Evolutionary conservation across 352 stramenopile genomes (phyloP).

Genomic region (Phytophthora agathidicida): DNA sequence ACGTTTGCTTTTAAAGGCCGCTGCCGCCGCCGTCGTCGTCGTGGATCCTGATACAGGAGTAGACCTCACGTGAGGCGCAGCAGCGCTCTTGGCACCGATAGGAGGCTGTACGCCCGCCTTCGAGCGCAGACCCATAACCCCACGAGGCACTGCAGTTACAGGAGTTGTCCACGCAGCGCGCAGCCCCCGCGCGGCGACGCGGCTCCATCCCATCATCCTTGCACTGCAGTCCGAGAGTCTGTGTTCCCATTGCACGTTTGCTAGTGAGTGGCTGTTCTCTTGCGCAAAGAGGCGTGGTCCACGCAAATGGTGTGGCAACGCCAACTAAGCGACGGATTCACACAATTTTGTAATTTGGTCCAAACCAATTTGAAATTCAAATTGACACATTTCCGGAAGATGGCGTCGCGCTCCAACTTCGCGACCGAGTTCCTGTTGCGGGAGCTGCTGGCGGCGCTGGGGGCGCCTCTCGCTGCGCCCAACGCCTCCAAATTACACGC

Average conservation of each 20-base stretch:
- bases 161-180: constrained; percentile 17
- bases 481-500: neutral
- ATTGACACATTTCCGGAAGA: constrained; percentile 1
- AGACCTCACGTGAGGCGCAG: neutral
- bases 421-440: constrained; percentile 58
- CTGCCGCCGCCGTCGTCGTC: neutral
- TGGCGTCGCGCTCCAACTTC: constrained; percentile 31
- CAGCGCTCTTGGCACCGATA: constrained; percentile 6
- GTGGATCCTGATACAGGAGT: constrained; percentile 3
- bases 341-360: neutral
- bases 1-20: constrained; percentile 31
- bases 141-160: constrained; percentile 9
- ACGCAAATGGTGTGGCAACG: too few relatives aligned
- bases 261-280: too few relatives aligned
- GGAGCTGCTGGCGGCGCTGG: constrained; percentile 62
- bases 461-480: constrained; percentile 1
- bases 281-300: too few relatives aligned
- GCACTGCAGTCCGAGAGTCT: constrained; percentile 14
- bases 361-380: constrained; percentile 8
- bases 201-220: constrained; percentile 37
- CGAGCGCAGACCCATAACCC: constrained; percentile 22
- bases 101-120: constrained; percentile 18
- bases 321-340: too few relatives aligned
- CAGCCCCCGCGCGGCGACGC: constrained; percentile 24
- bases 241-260: too few relatives aligned